phyloP scores from a whole-genome alignment of 305 asterid species.

The Striga hermonthica region DNA sequence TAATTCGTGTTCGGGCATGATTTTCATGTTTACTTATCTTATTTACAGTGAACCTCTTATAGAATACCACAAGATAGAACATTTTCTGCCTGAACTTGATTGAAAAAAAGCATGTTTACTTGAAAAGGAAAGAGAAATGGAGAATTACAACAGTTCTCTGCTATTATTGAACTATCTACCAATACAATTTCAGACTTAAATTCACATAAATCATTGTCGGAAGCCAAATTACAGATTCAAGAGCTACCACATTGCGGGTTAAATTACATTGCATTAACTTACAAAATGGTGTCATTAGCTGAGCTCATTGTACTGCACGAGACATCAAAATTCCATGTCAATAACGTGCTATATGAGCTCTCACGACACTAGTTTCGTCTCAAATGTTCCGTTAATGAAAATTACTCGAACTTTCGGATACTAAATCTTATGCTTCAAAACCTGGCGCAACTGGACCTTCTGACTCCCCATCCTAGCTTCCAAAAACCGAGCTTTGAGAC shows the following conservation, averaged over 20 bases:
- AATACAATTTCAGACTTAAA: conserved; percentile 17
- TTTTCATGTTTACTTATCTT: too few relatives aligned
- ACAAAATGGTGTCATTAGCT: conserved; percentile 13
- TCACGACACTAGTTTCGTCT: background rate
- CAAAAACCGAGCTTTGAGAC: conserved; percentile 71
- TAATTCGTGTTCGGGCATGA: too few relatives aligned
- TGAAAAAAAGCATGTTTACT: too few relatives aligned
- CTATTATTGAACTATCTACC: background rate
- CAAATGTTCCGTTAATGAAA: background rate
- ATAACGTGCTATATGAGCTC: background rate
- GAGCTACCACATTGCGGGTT: conserved; percentile 26
- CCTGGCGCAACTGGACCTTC: conserved; percentile 87
- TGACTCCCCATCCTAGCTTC: conserved; percentile 85
- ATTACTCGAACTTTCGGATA: background rate
- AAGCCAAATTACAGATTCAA: conserved; percentile 36
- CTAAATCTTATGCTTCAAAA: conserved; percentile 80
- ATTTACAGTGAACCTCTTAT: too few relatives aligned
- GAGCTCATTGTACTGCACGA: background rate
- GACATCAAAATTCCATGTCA: background rate
- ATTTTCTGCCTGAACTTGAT: background rate
- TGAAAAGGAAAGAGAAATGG: background rate
- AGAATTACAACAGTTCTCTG: too few relatives aligned
- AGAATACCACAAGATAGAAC: too few relatives aligned
- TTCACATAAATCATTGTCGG: conserved; percentile 16
- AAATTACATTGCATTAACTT: conserved; percentile 24